A percentile compares a stretch with the other conserved stretches of the same genome.
Evolutionary conservation across 2,329 filamentous ascomycete genomes (phyloP).

Genomic region (Escovopsis sp.): DNA sequence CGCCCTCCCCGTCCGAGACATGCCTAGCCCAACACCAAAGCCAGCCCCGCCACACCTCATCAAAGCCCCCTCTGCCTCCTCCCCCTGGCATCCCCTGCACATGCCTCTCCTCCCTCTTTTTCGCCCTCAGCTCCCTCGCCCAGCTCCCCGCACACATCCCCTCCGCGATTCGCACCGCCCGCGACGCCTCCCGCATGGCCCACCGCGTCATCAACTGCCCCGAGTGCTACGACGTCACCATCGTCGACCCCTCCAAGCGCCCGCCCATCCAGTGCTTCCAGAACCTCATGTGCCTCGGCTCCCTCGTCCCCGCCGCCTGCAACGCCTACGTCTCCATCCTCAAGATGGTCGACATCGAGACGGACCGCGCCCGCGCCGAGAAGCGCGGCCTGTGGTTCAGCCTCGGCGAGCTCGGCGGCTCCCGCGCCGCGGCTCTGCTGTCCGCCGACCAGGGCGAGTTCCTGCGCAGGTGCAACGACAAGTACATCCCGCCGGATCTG

Average conservation of each 20-base stretch:
- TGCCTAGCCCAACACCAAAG: no score
- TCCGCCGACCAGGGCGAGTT: not conserved
- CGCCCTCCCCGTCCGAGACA: no score
- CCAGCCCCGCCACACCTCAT: no score
- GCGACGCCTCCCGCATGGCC: slow-evolving; percentile 31
- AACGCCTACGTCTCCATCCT: slow-evolving; percentile 42
- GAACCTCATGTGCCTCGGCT: slow-evolving; percentile 42
- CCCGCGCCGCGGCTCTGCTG: slow-evolving; percentile 21
- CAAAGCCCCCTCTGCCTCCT: no score
- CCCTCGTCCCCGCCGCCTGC: slow-evolving; percentile 40
- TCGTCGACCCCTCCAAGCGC: slow-evolving; percentile 18
- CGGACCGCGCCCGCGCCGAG: slow-evolving; percentile 26
- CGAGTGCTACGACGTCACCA: slow-evolving; percentile 27
- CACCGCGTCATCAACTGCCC: slow-evolving; percentile 37
- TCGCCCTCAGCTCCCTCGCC: slow-evolving; percentile 34
- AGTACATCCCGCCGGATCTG: slow-evolving; percentile 32
- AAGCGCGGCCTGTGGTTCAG: slow-evolving; percentile 28
- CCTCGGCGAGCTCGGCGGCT: slow-evolving; percentile 31
- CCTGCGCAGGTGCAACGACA: slow-evolving; percentile 21
- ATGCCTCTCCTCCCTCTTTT: slow-evolving; percentile 34
- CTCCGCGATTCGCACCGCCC: slow-evolving; percentile 31
- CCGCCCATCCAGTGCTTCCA: slow-evolving; percentile 37
- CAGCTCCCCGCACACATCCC: slow-evolving; percentile 28
- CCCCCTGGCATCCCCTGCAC: slow-evolving; percentile 24
- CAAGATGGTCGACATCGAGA: slow-evolving; percentile 36